Conservation (phyloP, 202 grass and related monocot species). For the Schoenoplectus tabernaemontani region DNA sequence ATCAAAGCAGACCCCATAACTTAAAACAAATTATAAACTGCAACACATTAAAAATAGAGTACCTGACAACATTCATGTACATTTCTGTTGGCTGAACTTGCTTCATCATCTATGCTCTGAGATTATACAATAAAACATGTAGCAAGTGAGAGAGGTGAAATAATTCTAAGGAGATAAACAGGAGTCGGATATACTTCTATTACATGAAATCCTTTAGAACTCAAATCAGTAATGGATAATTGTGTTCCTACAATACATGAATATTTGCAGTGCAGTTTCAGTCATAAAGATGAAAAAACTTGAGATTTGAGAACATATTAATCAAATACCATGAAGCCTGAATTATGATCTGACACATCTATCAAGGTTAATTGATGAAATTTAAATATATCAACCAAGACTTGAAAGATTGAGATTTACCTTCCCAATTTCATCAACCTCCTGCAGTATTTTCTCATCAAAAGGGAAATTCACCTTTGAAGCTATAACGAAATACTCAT, state of each 20-base stretch:
- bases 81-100: neutral
- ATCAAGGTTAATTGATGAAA: neutral
- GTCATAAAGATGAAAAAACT: neutral
- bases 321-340: neutral
- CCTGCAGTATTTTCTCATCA: neutral
- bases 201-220: too few relatives aligned
- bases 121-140: too few relatives aligned
- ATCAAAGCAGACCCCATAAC: neutral
- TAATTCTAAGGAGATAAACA: too few relatives aligned
- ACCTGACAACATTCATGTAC: neutral
- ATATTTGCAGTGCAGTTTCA: neutral
- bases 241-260: neutral
- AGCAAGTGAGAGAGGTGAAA: too few relatives aligned
- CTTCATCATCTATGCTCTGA: conserved; percentile 16
- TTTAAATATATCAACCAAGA: neutral
- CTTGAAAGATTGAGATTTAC: conserved; percentile 3
- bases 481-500: conserved; percentile 8
- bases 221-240: too few relatives aligned
- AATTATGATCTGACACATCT: neutral
- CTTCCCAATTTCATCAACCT: conserved; percentile 14
- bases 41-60: neutral
- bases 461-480: neutral
- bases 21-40: neutral
- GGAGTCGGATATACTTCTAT: too few relatives aligned
- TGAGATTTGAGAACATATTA: neutral